Conservation (phyloP, 2,329 filamentous ascomycete genomes). For the Sclerotinia trifoliorum region DNA sequence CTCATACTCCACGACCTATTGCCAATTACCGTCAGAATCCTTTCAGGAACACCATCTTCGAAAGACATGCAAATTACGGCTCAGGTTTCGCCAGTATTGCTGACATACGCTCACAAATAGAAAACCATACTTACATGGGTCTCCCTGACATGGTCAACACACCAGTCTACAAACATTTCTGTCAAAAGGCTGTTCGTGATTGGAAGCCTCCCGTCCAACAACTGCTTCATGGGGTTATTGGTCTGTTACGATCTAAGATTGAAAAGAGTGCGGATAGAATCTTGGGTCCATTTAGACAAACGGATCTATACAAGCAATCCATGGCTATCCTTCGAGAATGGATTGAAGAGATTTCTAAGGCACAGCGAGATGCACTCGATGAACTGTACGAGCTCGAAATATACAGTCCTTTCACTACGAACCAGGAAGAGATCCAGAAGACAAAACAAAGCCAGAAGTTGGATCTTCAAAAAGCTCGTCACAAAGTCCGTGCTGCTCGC, state of each 20-base stretch:
- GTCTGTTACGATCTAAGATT: constrained; percentile 46
- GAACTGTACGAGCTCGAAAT: constrained; percentile 26
- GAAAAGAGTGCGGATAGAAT: constrained; percentile 27
- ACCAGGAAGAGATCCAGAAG: constrained; percentile 44
- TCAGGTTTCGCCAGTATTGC: constrained; percentile 30
- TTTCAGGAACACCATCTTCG: constrained; percentile 6
- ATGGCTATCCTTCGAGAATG: constrained; percentile 22
- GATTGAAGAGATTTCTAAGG: constrained; percentile 17
- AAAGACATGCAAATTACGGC: constrained; percentile 13
- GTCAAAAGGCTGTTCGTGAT: constrained; percentile 53
- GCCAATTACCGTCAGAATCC: neutral
- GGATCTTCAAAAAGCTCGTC: constrained; percentile 49
- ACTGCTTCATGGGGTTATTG: constrained; percentile 47
- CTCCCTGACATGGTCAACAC: constrained; percentile 59
- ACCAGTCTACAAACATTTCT: constrained; percentile 59
- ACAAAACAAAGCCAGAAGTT: constrained; percentile 49
- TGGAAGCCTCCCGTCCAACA: constrained; percentile 56
- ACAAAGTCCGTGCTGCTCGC: constrained; percentile 50
- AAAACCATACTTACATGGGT: constrained; percentile 56
- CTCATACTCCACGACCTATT: neutral
- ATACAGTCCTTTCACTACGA: constrained; percentile 26
- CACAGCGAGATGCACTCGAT: constrained; percentile 13
- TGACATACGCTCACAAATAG: constrained; percentile 54
- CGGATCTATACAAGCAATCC: constrained; percentile 24
- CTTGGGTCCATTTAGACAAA: constrained; percentile 25